These are phyloP conservation scores for Epichloe sibirici DNA, from an alignment of 2,329 filamentous ascomycete genomes.

Conservation along the genomic window DNA sequence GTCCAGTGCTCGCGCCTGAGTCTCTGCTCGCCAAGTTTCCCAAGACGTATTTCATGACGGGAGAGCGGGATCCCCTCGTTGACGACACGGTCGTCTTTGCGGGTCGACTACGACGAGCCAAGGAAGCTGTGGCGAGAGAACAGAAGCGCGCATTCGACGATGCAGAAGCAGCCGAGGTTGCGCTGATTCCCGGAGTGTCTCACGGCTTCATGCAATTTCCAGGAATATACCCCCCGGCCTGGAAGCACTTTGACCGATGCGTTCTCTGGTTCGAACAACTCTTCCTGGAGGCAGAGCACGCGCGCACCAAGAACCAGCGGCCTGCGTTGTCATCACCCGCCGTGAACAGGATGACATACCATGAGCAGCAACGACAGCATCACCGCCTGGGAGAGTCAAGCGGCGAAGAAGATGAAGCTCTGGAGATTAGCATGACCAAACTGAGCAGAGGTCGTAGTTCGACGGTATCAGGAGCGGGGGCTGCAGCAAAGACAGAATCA, in stretches of 20 bases:
- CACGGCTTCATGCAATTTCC: slow-evolving; percentile 95
- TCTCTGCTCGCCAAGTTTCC: slow-evolving; percentile 74
- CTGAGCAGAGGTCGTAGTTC: slow-evolving; percentile 23
- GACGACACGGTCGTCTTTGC: slow-evolving; percentile 97
- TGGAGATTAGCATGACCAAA: slow-evolving; percentile 65
- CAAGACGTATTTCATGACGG: slow-evolving; percentile 87
- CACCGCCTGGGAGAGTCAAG: slow-evolving; percentile 43
- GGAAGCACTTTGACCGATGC: slow-evolving; percentile 73
- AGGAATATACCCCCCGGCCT: slow-evolving; percentile 80
- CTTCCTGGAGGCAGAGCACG: slow-evolving; percentile 43
- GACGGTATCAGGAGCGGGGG: slow-evolving; percentile 15
- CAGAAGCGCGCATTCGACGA: slow-evolving; percentile 22
- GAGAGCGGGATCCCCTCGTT: slow-evolving; percentile 87
- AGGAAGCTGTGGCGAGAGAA: slow-evolving; percentile 32
- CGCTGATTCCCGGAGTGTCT: slow-evolving; percentile 75
- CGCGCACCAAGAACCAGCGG: slow-evolving; percentile 16
- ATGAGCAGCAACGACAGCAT: slow-evolving; percentile 14
- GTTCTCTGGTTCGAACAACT: slow-evolving; percentile 72
- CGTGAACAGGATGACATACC: not conserved
- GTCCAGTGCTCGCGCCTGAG: slow-evolving; percentile 81
- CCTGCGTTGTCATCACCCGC: not conserved
- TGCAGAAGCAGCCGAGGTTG: slow-evolving; percentile 50
- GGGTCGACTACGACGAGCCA: slow-evolving; percentile 73
- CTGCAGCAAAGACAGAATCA: slow-evolving; percentile 12
- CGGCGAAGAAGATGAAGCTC: slow-evolving; percentile 65